phyloP scores from a whole-genome alignment of 225 moss, liverwort and hornwort species.

The Rhytidiadelphus loreus region DNA sequence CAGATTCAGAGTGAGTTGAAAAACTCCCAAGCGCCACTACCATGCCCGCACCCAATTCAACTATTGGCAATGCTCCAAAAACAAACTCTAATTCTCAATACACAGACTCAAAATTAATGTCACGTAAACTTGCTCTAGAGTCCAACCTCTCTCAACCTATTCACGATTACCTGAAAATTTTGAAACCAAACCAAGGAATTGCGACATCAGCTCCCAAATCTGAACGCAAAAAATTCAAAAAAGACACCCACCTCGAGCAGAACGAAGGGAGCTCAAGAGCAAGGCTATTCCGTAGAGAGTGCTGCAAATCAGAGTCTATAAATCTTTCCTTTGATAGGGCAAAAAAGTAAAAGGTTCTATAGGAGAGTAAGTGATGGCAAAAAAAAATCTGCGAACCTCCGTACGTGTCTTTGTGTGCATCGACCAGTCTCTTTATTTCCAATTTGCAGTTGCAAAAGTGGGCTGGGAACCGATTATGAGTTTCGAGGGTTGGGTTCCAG shows the following conservation, averaged over 20 bases:
- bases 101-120: background rate
- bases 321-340: background rate
- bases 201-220: background rate
- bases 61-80: background rate
- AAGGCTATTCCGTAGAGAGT: background rate
- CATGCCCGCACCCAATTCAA: background rate
- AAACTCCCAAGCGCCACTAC: background rate
- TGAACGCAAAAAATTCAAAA: background rate
- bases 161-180: background rate
- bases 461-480: background rate
- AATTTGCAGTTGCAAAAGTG: background rate
- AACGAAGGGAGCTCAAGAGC: background rate
- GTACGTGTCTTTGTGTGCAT: background rate
- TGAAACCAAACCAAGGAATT: background rate
- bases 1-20: background rate
- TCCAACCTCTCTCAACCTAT: background rate
- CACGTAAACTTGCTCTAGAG: background rate
- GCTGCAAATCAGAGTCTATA: background rate
- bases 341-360: conserved; percentile 4
- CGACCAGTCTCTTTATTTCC: background rate
- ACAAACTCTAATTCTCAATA: background rate
- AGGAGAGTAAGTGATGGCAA: background rate
- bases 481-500: background rate
- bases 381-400: background rate
- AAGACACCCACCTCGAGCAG: background rate